phyloP scores from a whole-genome alignment of 345 rosid genomes.

The Rhodamnia rubescens region DNA sequence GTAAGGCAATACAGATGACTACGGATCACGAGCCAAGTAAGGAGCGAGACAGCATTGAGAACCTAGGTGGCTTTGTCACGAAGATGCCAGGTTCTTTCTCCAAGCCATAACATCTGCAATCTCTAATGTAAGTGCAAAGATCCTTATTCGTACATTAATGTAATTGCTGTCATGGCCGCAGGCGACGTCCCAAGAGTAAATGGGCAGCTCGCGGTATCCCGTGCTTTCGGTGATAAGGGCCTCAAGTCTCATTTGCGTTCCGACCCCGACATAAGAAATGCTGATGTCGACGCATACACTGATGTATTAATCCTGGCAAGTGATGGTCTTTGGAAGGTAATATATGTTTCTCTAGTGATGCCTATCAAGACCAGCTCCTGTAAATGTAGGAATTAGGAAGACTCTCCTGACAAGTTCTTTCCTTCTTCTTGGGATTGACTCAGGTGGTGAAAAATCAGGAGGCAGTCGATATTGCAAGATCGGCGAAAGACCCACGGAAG shows the following conservation, averaged over 20 bases:
- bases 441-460: constrained; percentile 55
- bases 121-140: background rate
- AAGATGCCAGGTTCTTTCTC: constrained; percentile 55
- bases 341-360: background rate
- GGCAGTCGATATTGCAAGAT: constrained; percentile 42
- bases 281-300: constrained; percentile 22
- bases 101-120: background rate
- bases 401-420: background rate
- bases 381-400: background rate
- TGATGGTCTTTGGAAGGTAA: constrained; percentile 68
- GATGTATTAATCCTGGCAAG: constrained; percentile 68
- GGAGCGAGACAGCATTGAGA: constrained; percentile 50
- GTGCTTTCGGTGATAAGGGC: constrained; percentile 64
- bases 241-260: constrained; percentile 58
- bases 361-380: background rate
- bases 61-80: constrained; percentile 60
- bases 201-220: constrained; percentile 64
- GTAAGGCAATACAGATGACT: constrained; percentile 51
- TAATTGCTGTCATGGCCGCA: background rate
- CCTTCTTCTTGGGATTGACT: background rate
- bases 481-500: constrained; percentile 33
- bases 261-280: constrained; percentile 42
- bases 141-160: background rate
- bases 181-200: constrained; percentile 68
- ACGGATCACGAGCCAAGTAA: constrained; percentile 59